Conservation (phyloP, 306 rosid species). For the Quercus aquifolioides region DNA sequence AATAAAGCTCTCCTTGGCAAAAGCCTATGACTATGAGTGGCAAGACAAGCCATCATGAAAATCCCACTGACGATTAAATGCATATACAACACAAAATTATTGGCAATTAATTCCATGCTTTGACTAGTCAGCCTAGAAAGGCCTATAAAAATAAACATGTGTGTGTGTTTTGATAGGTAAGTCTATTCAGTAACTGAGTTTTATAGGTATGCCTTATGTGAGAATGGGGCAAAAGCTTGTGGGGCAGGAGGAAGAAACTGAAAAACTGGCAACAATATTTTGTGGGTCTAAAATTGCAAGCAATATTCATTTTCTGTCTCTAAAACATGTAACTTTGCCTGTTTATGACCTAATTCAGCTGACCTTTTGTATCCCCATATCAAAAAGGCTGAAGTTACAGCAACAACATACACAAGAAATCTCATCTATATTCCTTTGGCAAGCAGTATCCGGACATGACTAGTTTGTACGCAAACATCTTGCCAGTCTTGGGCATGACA, state of each 20-base stretch:
- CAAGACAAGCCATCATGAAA: too few relatives aligned
- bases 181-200: not conserved
- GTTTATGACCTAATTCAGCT: constrained; percentile 22
- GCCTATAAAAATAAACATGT: not conserved
- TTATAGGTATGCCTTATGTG: not conserved
- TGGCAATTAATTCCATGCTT: too few relatives aligned
- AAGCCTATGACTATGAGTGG: too few relatives aligned
- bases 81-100: too few relatives aligned
- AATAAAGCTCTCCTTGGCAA: too few relatives aligned
- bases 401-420: too few relatives aligned
- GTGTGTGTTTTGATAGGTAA: not conserved
- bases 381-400: not conserved
- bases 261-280: constrained; percentile 7
- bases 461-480: too few relatives aligned
- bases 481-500: too few relatives aligned
- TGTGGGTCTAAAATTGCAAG: constrained; percentile 17
- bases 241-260: not conserved
- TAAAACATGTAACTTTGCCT: constrained; percentile 17
- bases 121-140: not conserved
- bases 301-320: constrained; percentile 11
- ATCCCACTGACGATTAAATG: too few relatives aligned
- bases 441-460: too few relatives aligned
- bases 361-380: constrained; percentile 12
- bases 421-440: too few relatives aligned
- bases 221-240: not conserved